A percentile compares a stretch with the other conserved stretches of the same genome.
Conservation (phyloP, 305 asterid species). For the Withania somnifera region DNA sequence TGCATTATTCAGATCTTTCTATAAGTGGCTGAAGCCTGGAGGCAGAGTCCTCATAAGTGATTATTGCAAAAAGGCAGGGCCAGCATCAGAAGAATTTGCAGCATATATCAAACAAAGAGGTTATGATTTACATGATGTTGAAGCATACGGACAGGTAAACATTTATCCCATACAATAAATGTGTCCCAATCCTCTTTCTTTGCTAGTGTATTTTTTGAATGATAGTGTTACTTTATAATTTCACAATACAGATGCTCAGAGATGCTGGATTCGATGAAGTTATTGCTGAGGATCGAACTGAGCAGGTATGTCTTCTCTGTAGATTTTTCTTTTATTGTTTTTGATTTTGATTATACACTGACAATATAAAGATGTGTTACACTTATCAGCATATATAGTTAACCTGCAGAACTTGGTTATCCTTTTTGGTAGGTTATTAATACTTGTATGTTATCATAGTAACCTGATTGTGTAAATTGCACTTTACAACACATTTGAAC, state of each 20-base stretch:
- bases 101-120: constrained; percentile 82
- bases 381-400: neutral
- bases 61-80: constrained; percentile 72
- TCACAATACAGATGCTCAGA: constrained; percentile 54
- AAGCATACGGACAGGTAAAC: constrained; percentile 76
- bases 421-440: neutral
- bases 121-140: constrained; percentile 72
- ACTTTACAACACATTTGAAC: neutral
- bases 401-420: neutral
- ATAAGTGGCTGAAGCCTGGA: constrained; percentile 97
- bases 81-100: constrained; percentile 62
- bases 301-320: constrained; percentile 39
- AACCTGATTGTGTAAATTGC: neutral
- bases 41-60: constrained; percentile 87
- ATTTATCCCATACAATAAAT: neutral
- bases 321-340: neutral
- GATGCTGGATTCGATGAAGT: constrained; percentile 86
- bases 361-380: neutral
- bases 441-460: neutral
- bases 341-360: neutral
- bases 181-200: neutral
- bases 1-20: constrained; percentile 66
- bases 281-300: constrained; percentile 82
- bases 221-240: neutral
- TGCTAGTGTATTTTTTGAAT: neutral